Base-by-base conservation (phyloP, 1,284 basidiomycete species). In the Coniferiporia sulphurascens region DNA sequence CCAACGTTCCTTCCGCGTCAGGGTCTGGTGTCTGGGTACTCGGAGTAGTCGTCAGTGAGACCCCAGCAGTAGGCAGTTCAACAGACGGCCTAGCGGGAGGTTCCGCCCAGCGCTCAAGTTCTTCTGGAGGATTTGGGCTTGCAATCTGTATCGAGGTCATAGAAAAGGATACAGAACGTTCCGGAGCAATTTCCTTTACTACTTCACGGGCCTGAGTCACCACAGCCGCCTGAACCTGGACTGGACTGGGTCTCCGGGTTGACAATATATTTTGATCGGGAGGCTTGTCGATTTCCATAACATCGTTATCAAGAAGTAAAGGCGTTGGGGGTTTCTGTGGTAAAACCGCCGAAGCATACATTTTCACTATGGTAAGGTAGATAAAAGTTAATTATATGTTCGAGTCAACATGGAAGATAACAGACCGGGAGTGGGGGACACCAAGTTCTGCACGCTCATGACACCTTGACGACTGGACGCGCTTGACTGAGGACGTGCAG, bases 401-500 rank as follows among this genome's bases (percentile, higher is more conserved):
- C n/a, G 12, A 22, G 27, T 51, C 32, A 27, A 6, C 41, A 10
- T 44, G 10, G 35, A 22, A n/a, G 36, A 45, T 45, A 35, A 55
- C 56, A 44, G 34, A 62, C 60, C 48, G 17, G 56, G 60, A 43
- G 45, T 55, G 13, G 56, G 60, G 35, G 60, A 58, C 34, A 62
- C 55, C 19, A 62, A 27, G 35, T 55, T 48, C 10, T 58, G 56
- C 17, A 62, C 60, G 53, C 60, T 62, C 60, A 62, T 58, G n/a
- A 62, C 60, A n/a, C 60, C 44, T 53, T 52, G 59, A 13, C 59
- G 49, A 43, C 35, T 49, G 8, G 55, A 44, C 15, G n/a, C 15
- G 32, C 10, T 55, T n/a, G 15, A 46, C 27, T 50, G 52, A 6
- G 15, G 12, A 43, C 10, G 17, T 3, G 21, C 22, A 12, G 19